phyloP scores from a whole-genome alignment of 805 yeast genomes.

The Jamesozyma lodderae region DNA sequence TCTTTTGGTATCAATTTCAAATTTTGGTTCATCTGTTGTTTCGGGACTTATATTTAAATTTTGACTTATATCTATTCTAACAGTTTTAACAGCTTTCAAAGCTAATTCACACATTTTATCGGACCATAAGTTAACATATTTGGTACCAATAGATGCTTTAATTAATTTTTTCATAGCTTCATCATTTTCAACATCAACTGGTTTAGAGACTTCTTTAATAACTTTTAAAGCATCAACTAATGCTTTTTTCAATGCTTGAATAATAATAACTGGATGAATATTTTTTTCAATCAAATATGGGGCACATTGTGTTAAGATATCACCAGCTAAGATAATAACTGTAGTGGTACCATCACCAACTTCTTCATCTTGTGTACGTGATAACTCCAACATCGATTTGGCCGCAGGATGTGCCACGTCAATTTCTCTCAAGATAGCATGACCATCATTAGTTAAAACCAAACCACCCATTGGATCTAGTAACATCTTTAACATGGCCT shows the following conservation, averaged over 20 bases:
- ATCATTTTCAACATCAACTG: slow-evolving; percentile 78
- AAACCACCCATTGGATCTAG: slow-evolving; percentile 93
- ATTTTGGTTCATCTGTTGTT: slow-evolving; percentile 37
- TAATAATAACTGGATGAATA: slow-evolving; percentile 93
- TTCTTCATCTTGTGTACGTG: slow-evolving; percentile 97
- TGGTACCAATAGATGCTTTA: slow-evolving; percentile 90
- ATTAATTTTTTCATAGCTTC: slow-evolving; percentile 79
- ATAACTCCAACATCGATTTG: slow-evolving; percentile 92
- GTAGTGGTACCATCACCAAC: slow-evolving; percentile 98
- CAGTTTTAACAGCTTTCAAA: slow-evolving; percentile 79
- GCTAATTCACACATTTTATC: slow-evolving; percentile 85
- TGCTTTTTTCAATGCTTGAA: slow-evolving; percentile 88
- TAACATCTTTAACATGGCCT: slow-evolving; percentile 97
- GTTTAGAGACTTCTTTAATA: slow-evolving; percentile 71
- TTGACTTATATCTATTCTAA: slow-evolving; percentile 44
- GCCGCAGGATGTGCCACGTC: slow-evolving; percentile 99
- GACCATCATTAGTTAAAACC: slow-evolving; percentile 96
- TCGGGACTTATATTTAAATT: slow-evolving; percentile 27
- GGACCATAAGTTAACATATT: slow-evolving; percentile 86
- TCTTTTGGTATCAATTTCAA: slow-evolving; percentile 87
- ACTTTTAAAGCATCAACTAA: slow-evolving; percentile 82
- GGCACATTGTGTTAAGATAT: slow-evolving; percentile 87
- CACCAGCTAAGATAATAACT: slow-evolving; percentile 94
- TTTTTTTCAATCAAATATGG: slow-evolving; percentile 85
- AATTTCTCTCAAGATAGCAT: slow-evolving; percentile 93